phyloP scores from a whole-genome alignment of 1,139 yeast species.

The Arxiozyma heterogenica region DNA sequence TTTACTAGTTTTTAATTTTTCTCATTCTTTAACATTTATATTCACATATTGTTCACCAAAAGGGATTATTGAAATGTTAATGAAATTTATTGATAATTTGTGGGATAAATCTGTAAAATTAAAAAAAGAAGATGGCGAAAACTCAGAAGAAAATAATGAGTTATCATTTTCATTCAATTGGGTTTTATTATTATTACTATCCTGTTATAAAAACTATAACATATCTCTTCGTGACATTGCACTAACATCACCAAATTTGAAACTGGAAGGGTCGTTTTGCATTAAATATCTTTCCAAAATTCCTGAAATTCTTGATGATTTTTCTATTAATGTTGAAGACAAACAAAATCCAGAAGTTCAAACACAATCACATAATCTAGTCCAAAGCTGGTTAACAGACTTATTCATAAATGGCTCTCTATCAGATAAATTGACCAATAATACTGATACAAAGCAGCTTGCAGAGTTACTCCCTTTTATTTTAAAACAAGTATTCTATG shows the following conservation, averaged over 20 bases:
- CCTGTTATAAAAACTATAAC: slow-evolving; percentile 17
- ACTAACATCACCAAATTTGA: slow-evolving; percentile 8
- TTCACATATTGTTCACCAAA: slow-evolving; percentile 21
- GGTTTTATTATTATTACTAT: slow-evolving; percentile 19
- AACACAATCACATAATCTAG: slow-evolving; percentile 33
- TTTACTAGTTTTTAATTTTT: slow-evolving; percentile 21
- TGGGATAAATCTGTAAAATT: slow-evolving; percentile 16
- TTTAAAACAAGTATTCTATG: slow-evolving; percentile 62
- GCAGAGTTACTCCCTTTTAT: slow-evolving; percentile 62
- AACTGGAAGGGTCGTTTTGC: slow-evolving; percentile 18
- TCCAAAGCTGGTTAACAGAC: slow-evolving; percentile 73
- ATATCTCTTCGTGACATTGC: slow-evolving; percentile 18
- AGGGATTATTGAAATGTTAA: slow-evolving; percentile 13
- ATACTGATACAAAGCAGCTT: slow-evolving; percentile 59
- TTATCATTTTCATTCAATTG: slow-evolving; percentile 23
- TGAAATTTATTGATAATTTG: slow-evolving; percentile 21
- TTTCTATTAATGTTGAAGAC: slow-evolving; percentile 11
- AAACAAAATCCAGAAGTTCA: slow-evolving; percentile 13
- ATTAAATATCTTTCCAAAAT: slow-evolving; percentile 21
- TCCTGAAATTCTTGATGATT: slow-evolving; percentile 21
- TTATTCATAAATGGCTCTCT: slow-evolving; percentile 80
- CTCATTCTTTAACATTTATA: slow-evolving; percentile 24
- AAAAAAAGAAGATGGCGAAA: slow-evolving; percentile 15
- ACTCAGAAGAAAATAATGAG: slow-evolving; percentile 19
- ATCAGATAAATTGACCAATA: slow-evolving; percentile 68